phyloP scores from a whole-genome alignment of 2,329 filamentous ascomycete genomes.

The Paraconiothyrium brasiliense region DNA sequence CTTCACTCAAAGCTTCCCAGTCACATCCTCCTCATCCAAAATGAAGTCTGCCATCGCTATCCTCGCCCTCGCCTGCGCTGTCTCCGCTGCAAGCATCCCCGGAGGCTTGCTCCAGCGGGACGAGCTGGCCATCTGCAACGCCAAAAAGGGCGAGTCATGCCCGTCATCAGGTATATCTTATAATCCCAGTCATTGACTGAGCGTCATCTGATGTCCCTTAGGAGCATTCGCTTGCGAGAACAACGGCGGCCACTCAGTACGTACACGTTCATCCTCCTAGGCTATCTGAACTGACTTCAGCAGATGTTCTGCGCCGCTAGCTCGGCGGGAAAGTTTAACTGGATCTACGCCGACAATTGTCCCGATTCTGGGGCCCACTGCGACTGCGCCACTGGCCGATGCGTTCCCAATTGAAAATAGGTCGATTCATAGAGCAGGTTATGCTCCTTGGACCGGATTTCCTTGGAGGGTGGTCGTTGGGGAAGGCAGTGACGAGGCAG shows the following conservation, averaged over 20 bases:
- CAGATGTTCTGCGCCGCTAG: constrained; percentile 16
- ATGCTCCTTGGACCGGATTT: neutral
- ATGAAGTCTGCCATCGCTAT: constrained; percentile 15
- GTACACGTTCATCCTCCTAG: neutral
- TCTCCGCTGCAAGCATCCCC: constrained; percentile 9
- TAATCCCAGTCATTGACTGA: too few relatives aligned
- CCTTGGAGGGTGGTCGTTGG: neutral
- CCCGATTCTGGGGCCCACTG: constrained; percentile 15
- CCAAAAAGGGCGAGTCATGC: constrained; percentile 18
- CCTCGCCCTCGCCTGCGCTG: constrained; percentile 10
- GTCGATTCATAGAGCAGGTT: neutral
- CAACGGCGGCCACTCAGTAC: constrained; percentile 18
- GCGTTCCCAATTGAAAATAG: constrained; percentile 6
- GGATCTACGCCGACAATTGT: constrained; percentile 20
- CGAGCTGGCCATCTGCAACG: constrained; percentile 15
- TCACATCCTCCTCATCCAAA: constrained; percentile 4
- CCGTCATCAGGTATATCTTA: too few relatives aligned
- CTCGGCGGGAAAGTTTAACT: constrained; percentile 15
- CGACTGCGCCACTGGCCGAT: constrained; percentile 12
- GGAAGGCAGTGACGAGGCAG: neutral
- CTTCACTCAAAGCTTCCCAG: neutral
- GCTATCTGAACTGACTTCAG: neutral
- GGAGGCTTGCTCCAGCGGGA: neutral
- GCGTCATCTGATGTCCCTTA: too few relatives aligned
- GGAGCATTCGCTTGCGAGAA: neutral